Percentiles rank a stretch among this genome's conserved stretches.
phyloP scores from a whole-genome alignment of 2,329 filamentous ascomycete species.

The Verticillium albo-atrum region DNA sequence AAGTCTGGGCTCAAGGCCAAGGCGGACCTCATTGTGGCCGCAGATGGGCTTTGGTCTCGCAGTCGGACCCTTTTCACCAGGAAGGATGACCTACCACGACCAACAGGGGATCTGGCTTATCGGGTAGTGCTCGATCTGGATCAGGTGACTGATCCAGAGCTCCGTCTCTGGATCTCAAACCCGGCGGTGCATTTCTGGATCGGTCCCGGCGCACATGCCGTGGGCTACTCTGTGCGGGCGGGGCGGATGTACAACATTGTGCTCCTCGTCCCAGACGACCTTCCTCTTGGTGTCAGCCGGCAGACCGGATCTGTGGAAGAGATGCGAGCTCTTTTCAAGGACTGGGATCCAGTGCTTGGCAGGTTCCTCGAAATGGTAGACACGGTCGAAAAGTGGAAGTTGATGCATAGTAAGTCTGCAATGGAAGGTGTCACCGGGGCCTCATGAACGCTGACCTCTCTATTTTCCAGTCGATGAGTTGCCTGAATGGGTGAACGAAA shows the following conservation, averaged over 20 bases:
- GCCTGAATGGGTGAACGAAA: constrained; percentile 48
- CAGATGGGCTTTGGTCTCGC: constrained; percentile 60
- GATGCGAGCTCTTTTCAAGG: constrained; percentile 54
- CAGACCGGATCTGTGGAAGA: constrained; percentile 52
- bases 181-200: constrained; percentile 58
- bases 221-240: constrained; percentile 56
- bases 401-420: constrained; percentile 46
- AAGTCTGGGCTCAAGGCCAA: constrained; percentile 29
- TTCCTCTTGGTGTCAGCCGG: constrained; percentile 48
- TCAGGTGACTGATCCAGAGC: constrained; percentile 43
- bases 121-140: constrained; percentile 51
- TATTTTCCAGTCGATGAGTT: constrained; percentile 37
- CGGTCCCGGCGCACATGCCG: constrained; percentile 56
- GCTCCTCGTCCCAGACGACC: constrained; percentile 58
- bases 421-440: neutral
- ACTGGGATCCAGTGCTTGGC: constrained; percentile 58
- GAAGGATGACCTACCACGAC: constrained; percentile 40
- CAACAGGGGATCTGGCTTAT: constrained; percentile 63
- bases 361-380: constrained; percentile 44
- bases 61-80: constrained; percentile 46
- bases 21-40: constrained; percentile 56
- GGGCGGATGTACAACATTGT: constrained; percentile 63
- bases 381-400: constrained; percentile 63
- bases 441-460: neutral
- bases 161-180: constrained; percentile 48